Conservation (phyloP, 1,284 basidiomycete genomes). For the Fistulina hepatica region DNA sequence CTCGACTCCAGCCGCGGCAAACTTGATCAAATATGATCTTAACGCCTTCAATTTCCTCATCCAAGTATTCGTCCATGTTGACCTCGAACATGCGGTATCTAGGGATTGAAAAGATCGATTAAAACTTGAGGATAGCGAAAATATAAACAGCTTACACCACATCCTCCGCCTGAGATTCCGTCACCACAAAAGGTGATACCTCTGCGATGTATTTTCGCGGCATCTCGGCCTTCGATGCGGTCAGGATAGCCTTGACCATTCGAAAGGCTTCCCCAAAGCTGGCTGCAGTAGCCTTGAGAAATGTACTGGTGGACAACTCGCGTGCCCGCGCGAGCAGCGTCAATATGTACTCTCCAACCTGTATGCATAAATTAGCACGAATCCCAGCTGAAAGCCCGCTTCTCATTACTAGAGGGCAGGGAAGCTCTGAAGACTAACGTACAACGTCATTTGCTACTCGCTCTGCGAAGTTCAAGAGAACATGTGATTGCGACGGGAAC, state of each 20-base stretch:
- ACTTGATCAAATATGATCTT: constrained; percentile 66
- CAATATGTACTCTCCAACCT: constrained; percentile 84
- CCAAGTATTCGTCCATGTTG: constrained; percentile 94
- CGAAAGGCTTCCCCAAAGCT: constrained; percentile 83
- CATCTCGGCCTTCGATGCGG: constrained; percentile 35
- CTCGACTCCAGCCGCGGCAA: constrained; percentile 70
- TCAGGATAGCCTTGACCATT: constrained; percentile 68
- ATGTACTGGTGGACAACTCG: constrained; percentile 62
- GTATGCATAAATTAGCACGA: constrained; percentile 4
- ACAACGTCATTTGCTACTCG: constrained; percentile 70
- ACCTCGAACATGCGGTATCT: constrained; percentile 90
- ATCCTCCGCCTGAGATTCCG: constrained; percentile 66
- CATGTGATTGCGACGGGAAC: constrained; percentile 71
- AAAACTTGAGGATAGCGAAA: constrained; percentile 9
- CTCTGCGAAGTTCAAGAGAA: constrained; percentile 68
- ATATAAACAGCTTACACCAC: constrained; percentile 48
- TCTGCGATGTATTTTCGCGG: constrained; percentile 24
- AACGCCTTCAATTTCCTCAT: constrained; percentile 82
- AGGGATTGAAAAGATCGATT: constrained; percentile 11
- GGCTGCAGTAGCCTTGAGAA: constrained; percentile 80
- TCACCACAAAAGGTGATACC: too few relatives aligned
- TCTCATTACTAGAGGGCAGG: too few relatives aligned
- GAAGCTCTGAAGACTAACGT: constrained; percentile 21
- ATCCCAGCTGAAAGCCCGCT: too few relatives aligned
- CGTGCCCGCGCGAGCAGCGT: constrained; percentile 71